A percentile compares a stretch with the other conserved stretches of the same genome.
phyloP scores from a whole-genome alignment of 2,329 filamentous ascomycete species.

The Verticillium nubilum region DNA sequence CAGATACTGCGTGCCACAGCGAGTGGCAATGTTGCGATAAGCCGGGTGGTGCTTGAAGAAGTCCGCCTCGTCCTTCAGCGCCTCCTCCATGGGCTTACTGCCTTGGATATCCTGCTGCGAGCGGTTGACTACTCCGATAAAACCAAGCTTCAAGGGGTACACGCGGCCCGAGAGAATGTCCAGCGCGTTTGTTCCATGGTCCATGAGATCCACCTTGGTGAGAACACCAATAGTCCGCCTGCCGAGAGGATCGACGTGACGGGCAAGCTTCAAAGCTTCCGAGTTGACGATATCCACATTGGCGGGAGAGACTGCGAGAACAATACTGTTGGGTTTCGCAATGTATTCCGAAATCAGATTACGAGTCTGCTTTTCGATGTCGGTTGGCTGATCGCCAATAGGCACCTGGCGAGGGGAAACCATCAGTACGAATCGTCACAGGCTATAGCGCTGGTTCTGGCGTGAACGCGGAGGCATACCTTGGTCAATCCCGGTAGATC shows the following conservation, averaged over 20 bases:
- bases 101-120: constrained; percentile 97
- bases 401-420: constrained; percentile 61
- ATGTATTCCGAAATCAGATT: constrained; percentile 98
- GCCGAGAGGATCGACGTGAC: constrained; percentile 93
- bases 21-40: constrained; percentile 89
- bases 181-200: constrained; percentile 94
- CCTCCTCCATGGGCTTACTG: constrained; percentile 90
- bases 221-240: constrained; percentile 93
- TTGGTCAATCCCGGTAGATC: constrained; percentile 96
- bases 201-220: constrained; percentile 97
- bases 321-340: constrained; percentile 96
- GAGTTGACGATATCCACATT: constrained; percentile 99
- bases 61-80: constrained; percentile 81
- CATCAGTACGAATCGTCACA: not conserved
- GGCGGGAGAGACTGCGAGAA: constrained; percentile 91
- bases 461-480: constrained; percentile 36
- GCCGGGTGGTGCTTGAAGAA: constrained; percentile 98
- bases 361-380: constrained; percentile 97
- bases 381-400: constrained; percentile 93
- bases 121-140: constrained; percentile 96
- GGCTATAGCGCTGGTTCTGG: not conserved
- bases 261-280: constrained; percentile 90
- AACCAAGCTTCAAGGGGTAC: constrained; percentile 93
- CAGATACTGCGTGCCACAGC: constrained; percentile 90
- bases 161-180: constrained; percentile 97